Evolutionary conservation across 176 grass and related monocot genomes (phyloP).

Genomic region (Thinopyrum elongatum): DNA sequence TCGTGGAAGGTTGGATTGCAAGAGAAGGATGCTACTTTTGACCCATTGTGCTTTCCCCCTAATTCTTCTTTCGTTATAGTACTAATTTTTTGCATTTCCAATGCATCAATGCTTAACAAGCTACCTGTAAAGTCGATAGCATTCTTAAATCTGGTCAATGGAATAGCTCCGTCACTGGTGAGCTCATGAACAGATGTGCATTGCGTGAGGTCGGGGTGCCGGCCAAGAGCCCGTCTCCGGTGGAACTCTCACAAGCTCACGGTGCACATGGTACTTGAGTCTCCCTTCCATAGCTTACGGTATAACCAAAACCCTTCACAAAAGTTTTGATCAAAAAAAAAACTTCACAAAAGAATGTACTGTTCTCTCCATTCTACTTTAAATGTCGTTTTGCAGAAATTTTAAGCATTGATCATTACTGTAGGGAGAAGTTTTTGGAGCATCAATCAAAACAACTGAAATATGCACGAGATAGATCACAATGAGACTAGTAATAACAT

Average conservation of each 20-base stretch:
- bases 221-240: not conserved
- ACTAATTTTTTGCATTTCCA: not conserved
- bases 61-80: not conserved
- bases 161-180: not conserved
- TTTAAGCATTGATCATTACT: no score
- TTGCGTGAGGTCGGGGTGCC: not conserved
- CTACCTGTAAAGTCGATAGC: not conserved
- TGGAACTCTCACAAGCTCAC: not conserved
- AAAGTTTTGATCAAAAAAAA: not conserved
- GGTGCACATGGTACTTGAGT: no score
- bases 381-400: not conserved
- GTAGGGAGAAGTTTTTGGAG: not conserved
- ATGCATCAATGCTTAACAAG: not conserved
- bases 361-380: not conserved
- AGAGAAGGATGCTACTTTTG: constrained; percentile 35
- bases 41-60: not conserved
- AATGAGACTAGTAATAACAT: not conserved
- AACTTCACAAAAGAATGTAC: not conserved
- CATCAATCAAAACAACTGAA: not conserved
- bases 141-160: not conserved
- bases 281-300: no score
- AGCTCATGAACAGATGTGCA: not conserved
- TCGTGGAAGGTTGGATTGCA: constrained; percentile 10
- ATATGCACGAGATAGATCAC: not conserved
- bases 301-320: not conserved